phyloP scores from a whole-genome alignment of 2,329 filamentous ascomycete species.

The Alternaria longipes region DNA sequence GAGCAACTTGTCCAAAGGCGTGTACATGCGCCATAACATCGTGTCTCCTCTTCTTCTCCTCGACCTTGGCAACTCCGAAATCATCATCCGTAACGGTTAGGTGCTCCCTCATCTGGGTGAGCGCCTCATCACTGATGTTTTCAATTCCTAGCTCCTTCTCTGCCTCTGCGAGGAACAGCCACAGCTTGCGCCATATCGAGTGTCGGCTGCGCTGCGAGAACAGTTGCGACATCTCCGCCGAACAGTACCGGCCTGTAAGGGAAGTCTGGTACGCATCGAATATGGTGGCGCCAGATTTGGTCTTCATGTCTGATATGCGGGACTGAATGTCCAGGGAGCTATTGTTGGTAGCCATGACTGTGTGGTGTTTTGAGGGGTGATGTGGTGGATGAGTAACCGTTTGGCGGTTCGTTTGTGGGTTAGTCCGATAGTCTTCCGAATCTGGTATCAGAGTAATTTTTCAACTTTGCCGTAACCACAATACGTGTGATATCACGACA shows the following conservation, averaged over 20 bases:
- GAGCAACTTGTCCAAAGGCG: conserved; percentile 76
- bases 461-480: neutral
- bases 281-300: conserved; percentile 29
- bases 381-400: neutral
- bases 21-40: conserved; percentile 75
- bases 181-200: conserved; percentile 84
- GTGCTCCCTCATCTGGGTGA: conserved; percentile 58
- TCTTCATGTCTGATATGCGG: conserved; percentile 34
- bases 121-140: conserved; percentile 71
- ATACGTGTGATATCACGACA: neutral
- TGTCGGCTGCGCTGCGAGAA: conserved; percentile 80
- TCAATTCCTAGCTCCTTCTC: conserved; percentile 82
- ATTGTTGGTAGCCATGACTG: conserved; percentile 29
- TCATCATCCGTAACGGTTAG: conserved; percentile 58
- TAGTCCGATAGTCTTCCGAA: conserved; percentile 18
- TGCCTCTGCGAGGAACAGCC: conserved; percentile 83
- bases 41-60: conserved; percentile 67
- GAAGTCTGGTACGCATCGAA: conserved; percentile 42
- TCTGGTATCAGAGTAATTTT: conserved; percentile 1
- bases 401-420: conserved; percentile 6
- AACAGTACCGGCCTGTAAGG: conserved; percentile 69
- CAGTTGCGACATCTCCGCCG: conserved; percentile 65
- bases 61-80: conserved; percentile 58
- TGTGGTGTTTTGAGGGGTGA: neutral
- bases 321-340: conserved; percentile 34